Percentiles rank a stretch among this genome's conserved stretches.
phyloP scores from a whole-genome alignment of 495 filamentous ascomycete species.

The Penicillium bovifimosum region DNA sequence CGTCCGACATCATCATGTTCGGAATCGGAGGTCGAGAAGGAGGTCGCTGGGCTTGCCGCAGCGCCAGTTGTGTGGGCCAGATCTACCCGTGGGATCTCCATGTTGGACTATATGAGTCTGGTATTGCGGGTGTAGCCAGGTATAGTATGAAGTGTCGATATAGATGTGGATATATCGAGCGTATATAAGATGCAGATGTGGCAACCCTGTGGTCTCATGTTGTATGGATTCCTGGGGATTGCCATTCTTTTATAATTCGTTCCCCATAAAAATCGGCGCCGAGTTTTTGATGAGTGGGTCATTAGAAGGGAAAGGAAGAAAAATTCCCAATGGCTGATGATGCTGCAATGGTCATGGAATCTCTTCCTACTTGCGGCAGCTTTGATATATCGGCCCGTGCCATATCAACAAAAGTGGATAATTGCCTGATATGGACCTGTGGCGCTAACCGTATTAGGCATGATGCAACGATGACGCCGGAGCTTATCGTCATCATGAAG shows the following conservation, averaged over 20 bases:
- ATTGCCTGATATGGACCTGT: constrained; percentile 19
- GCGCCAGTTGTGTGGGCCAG: constrained; percentile 4
- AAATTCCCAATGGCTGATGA: neutral
- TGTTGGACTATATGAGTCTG: constrained; percentile 5
- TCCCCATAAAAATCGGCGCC: neutral
- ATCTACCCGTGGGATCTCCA: constrained; percentile 13
- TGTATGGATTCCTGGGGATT: neutral
- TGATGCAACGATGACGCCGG: constrained; percentile 26
- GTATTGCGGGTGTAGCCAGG: constrained; percentile 3
- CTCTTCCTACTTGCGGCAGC: neutral
- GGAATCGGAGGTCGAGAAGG: constrained; percentile 12
- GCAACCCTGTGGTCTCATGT: neutral
- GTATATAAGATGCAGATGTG: neutral
- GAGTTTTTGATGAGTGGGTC: constrained; percentile 4
- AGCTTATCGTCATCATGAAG: neutral
- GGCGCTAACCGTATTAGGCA: constrained; percentile 21
- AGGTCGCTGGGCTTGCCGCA: constrained; percentile 23
- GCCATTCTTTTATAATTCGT: constrained; percentile 14
- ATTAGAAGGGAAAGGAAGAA: neutral
- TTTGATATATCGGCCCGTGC: constrained; percentile 13
- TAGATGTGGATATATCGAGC: neutral
- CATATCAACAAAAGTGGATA: neutral
- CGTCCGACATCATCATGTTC: constrained; percentile 3
- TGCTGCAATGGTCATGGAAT: neutral
- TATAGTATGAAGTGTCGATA: neutral